phyloP scores from a whole-genome alignment of 2,329 filamentous ascomycete genomes.

The Mollisia scopiformis region DNA sequence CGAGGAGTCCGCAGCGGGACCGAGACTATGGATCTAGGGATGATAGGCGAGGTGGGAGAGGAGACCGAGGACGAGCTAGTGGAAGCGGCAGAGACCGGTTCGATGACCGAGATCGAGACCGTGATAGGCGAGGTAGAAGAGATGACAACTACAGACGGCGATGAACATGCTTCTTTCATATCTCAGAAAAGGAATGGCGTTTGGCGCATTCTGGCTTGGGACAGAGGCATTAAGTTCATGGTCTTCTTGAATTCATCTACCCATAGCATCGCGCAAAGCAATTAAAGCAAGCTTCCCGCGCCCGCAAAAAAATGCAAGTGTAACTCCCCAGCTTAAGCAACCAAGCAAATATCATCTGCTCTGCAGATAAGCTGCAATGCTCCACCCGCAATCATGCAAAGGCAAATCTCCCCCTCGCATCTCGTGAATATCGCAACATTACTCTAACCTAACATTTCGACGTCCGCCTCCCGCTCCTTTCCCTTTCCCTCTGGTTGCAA shows the following conservation, averaged over 20 bases:
- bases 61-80: slow-evolving; percentile 21
- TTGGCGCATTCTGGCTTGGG: background rate
- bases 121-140: slow-evolving; percentile 25
- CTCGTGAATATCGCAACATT: background rate
- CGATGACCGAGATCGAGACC: slow-evolving; percentile 19
- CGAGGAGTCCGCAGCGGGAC: slow-evolving; percentile 32
- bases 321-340: background rate
- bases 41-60: slow-evolving; percentile 24
- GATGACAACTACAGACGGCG: slow-evolving; percentile 29
- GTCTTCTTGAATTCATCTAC: background rate
- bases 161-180: slow-evolving; percentile 1
- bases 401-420: background rate
- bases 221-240: background rate
- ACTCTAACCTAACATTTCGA: background rate
- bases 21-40: slow-evolving; percentile 28
- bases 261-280: background rate
- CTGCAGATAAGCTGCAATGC: background rate
- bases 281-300: background rate
- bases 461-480: background rate
- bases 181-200: background rate
- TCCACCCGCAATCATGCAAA: background rate
- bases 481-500: background rate
- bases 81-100: slow-evolving; percentile 23
- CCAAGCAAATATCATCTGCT: background rate
- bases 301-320: background rate